A percentile compares a stretch with the other conserved stretches of the same genome.
These are phyloP conservation scores for Psilocybe mexicana DNA, from an alignment of 1,284 basidiomycete genomes.

Conservation along the genomic window DNA sequence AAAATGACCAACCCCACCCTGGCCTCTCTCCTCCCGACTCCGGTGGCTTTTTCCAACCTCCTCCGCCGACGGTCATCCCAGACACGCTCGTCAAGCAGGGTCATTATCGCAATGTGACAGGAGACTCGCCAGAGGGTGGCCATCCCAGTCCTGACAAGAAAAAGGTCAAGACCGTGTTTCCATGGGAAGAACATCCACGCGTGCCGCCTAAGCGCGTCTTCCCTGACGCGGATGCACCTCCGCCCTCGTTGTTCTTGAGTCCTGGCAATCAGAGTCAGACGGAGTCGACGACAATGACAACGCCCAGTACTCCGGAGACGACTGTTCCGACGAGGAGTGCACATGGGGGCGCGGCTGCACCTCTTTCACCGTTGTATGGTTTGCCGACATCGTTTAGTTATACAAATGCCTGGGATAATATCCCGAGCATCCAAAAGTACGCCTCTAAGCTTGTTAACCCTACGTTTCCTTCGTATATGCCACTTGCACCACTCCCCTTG, in stretches of 20 bases:
- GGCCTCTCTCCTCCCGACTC: slow-evolving; percentile 36
- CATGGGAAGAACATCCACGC: slow-evolving; percentile 84
- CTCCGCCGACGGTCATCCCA: slow-evolving; percentile 60
- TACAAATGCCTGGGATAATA: slow-evolving; percentile 81
- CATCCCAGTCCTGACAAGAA: slow-evolving; percentile 65
- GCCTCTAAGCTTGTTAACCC: slow-evolving; percentile 58
- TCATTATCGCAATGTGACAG: slow-evolving; percentile 62
- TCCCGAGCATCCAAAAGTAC: slow-evolving; percentile 78
- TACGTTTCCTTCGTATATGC: slow-evolving; percentile 18
- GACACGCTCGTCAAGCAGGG: slow-evolving; percentile 58
- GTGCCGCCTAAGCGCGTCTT: slow-evolving; percentile 72
- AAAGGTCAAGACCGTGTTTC: slow-evolving; percentile 84
- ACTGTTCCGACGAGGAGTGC: slow-evolving; percentile 26
- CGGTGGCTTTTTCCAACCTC: slow-evolving; percentile 59
- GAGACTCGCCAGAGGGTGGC: slow-evolving; percentile 35
- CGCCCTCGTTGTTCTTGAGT: slow-evolving; percentile 49
- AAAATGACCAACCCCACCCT: slow-evolving; percentile 36
- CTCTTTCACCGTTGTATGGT: slow-evolving; percentile 41
- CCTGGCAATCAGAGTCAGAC: slow-evolving; percentile 35
- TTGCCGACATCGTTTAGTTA: slow-evolving; percentile 62
- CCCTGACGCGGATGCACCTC: slow-evolving; percentile 66
- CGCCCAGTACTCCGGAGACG: slow-evolving; percentile 36
- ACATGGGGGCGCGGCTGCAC: slow-evolving; percentile 9
- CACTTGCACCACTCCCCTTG: slow-evolving; percentile 44
- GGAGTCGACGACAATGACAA: slow-evolving; percentile 30